Conservation (phyloP, 2,329 filamentous ascomycete species). For the Colletotrichum siamense region DNA sequence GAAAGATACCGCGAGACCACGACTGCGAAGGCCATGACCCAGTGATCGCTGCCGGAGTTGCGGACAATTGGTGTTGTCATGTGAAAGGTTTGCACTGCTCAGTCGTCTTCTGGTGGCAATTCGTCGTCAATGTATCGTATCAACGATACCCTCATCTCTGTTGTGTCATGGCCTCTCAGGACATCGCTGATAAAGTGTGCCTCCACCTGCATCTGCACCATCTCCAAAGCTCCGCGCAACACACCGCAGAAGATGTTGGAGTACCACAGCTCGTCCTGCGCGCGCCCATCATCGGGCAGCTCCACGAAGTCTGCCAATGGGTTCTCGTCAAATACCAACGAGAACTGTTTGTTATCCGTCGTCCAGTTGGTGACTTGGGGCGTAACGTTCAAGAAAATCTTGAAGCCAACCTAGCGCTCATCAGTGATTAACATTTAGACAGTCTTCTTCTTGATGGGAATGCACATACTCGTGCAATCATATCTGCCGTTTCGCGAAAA, state of each 20-base stretch:
- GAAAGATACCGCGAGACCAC: background rate
- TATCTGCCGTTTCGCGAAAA: constrained; percentile 95
- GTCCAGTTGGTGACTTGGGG: constrained; percentile 96
- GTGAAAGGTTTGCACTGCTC: constrained; percentile 31
- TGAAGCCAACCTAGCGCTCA: constrained; percentile 82
- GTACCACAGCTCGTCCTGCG: constrained; percentile 98
- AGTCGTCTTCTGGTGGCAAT: constrained; percentile 95
- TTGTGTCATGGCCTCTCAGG: constrained; percentile 90
- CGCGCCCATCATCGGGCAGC: constrained; percentile 90
- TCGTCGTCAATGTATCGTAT: constrained; percentile 97
- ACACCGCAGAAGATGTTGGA: constrained; percentile 97
- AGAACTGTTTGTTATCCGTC: constrained; percentile 95
- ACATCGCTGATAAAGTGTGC: constrained; percentile 96
- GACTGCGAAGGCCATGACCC: background rate
- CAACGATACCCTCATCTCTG: constrained; percentile 93
- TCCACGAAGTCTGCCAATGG: constrained; percentile 97
- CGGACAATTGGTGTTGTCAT: background rate
- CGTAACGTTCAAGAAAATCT: constrained; percentile 97
- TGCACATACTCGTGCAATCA: constrained; percentile 82
- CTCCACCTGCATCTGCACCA: constrained; percentile 99
- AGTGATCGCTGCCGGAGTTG: background rate
- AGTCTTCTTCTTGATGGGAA: background rate
- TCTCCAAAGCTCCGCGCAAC: constrained; percentile 88
- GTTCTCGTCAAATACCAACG: constrained; percentile 95
- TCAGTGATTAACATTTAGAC: constrained; percentile 24